Evolutionary conservation across 805 yeast genomes (phyloP).

Genomic region (Starmerella davenportii): DNA sequence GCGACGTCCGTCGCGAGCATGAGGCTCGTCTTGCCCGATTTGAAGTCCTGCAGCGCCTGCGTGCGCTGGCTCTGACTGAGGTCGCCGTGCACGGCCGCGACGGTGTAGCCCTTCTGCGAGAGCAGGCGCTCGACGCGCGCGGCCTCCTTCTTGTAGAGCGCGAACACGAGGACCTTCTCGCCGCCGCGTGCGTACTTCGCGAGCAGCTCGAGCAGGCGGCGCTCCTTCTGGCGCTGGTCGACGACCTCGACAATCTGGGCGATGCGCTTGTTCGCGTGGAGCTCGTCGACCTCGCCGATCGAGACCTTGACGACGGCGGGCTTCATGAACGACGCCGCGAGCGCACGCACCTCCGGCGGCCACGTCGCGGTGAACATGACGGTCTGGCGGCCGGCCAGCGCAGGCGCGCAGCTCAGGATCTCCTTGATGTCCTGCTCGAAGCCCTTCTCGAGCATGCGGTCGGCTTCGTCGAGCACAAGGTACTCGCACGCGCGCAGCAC

Average conservation of each 20-base stretch:
- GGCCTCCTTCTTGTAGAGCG: conserved; percentile 93
- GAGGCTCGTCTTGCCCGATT: conserved; percentile 54
- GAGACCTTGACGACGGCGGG: conserved; percentile 64
- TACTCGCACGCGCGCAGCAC: conserved; percentile 48
- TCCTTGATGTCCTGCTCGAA: conserved; percentile 89
- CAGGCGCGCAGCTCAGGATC: conserved; percentile 45
- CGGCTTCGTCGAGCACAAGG: conserved; percentile 91
- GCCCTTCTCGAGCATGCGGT: conserved; percentile 95
- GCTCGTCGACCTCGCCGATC: conserved; percentile 86
- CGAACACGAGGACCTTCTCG: conserved; percentile 80
- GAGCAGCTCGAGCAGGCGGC: conserved; percentile 50
- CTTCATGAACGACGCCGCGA: conserved; percentile 72
- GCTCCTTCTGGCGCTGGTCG: conserved; percentile 66
- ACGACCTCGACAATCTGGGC: conserved; percentile 86
- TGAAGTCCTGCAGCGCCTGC: conserved; percentile 67
- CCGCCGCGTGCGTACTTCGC: conserved; percentile 39
- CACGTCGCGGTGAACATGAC: conserved; percentile 99
- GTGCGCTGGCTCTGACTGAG: conserved; percentile 84
- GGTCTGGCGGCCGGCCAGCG: conserved; percentile 49
- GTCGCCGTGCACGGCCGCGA: conserved; percentile 94
- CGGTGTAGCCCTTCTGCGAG: conserved; percentile 51
- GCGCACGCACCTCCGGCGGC: conserved; percentile 96
- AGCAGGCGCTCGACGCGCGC: conserved; percentile 68
- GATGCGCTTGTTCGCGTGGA: conserved; percentile 85
- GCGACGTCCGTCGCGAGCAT: conserved; percentile 96